A percentile compares a stretch with the other conserved stretches of the same genome.
Evolutionary conservation across 2,329 filamentous ascomycete species (phyloP).

Genomic region (Penicillium sp.): DNA sequence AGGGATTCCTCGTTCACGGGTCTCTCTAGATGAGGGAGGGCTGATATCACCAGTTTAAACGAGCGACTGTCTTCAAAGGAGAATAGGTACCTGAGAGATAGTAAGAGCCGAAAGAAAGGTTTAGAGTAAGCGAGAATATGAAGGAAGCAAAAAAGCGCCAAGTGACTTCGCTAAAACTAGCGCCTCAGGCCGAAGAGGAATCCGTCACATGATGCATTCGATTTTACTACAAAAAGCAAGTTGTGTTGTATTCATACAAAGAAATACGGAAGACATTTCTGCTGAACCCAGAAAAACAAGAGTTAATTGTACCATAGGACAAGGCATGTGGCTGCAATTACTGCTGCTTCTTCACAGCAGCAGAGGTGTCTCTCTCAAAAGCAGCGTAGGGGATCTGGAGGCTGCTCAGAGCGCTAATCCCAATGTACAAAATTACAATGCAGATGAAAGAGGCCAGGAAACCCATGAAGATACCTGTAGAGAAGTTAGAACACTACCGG

Average conservation of each 20-base stretch:
- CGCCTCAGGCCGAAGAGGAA: constrained; percentile 9
- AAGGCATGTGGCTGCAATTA: constrained; percentile 23
- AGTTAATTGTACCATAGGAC: constrained; percentile 11
- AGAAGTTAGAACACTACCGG: constrained; percentile 8
- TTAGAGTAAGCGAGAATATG: constrained; percentile 13
- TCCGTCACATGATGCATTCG: constrained; percentile 20
- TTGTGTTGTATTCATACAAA: constrained; percentile 25
- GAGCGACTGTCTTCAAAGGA: constrained; percentile 11
- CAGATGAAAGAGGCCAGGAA: constrained; percentile 66
- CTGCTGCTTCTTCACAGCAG: constrained; percentile 74
- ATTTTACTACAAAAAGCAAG: constrained; percentile 16
- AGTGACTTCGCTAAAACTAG: constrained; percentile 12
- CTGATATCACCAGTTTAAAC: constrained; percentile 7
- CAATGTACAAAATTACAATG: constrained; percentile 71
- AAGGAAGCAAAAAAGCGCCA: constrained; percentile 15
- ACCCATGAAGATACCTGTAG: constrained; percentile 79
- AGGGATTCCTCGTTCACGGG: constrained; percentile 5
- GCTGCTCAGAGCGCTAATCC: constrained; percentile 68
- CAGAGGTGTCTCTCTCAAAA: constrained; percentile 93
- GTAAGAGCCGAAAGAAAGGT: background rate
- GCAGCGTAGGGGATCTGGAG: constrained; percentile 88
- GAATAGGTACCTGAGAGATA: constrained; percentile 5
- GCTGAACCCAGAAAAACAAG: constrained; percentile 8
- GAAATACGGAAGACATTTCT: constrained; percentile 8
- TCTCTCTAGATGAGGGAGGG: background rate